phyloP scores from a whole-genome alignment of 805 yeast species.

The Candida golubevii region DNA sequence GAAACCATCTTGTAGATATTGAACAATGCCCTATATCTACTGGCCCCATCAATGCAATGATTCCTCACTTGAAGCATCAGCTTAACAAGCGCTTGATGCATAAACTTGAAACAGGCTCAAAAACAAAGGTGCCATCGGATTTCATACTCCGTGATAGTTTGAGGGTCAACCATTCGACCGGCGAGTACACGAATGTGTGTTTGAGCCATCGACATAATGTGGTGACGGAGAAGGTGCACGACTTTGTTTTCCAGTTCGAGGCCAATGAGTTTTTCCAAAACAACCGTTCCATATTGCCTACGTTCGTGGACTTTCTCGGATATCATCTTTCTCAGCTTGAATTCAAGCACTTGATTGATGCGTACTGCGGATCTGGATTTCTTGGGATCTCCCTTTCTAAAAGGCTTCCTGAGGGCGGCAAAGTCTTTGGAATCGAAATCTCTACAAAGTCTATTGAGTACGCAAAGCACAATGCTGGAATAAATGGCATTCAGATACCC shows the following conservation, averaged over 20 bases:
- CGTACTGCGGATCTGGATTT: slow-evolving; percentile 46
- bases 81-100: slow-evolving; percentile 7
- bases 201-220: slow-evolving; percentile 23
- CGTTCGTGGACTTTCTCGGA: slow-evolving; percentile 29
- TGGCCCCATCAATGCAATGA: slow-evolving; percentile 23
- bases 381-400: slow-evolving; percentile 37
- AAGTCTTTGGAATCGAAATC: slow-evolving; percentile 41
- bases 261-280: slow-evolving; percentile 45
- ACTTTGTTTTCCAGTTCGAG: slow-evolving; percentile 34
- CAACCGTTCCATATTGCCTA: slow-evolving; percentile 34
- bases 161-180: slow-evolving; percentile 26
- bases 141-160: slow-evolving; percentile 33
- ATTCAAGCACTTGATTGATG: slow-evolving; percentile 32
- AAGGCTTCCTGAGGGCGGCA: slow-evolving; percentile 25
- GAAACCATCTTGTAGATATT: slow-evolving; percentile 27
- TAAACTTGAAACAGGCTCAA: slow-evolving; percentile 3
- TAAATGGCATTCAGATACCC: slow-evolving; percentile 32
- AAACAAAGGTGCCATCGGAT: slow-evolving; percentile 11
- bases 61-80: slow-evolving; percentile 15
- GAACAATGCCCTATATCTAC: slow-evolving; percentile 37
- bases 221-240: slow-evolving; percentile 34
- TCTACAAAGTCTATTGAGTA: slow-evolving; percentile 28
- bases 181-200: slow-evolving; percentile 24
- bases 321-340: slow-evolving; percentile 13
- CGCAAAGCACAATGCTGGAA: slow-evolving; percentile 36